phyloP scores from a whole-genome alignment of 352 stramenopile genomes.

The Pythium grandisporangium region DNA sequence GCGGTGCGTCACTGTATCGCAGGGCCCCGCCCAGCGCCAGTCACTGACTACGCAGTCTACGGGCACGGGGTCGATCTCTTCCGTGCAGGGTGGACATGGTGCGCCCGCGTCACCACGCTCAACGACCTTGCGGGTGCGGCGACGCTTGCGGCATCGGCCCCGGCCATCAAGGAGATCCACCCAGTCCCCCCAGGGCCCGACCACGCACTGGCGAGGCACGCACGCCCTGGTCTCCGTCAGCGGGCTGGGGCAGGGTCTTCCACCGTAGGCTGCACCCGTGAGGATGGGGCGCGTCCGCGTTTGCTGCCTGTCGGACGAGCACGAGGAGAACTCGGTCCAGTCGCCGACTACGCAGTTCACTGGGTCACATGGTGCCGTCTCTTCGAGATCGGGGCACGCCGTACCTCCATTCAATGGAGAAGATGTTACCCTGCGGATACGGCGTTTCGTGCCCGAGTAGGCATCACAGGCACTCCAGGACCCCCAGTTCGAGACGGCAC shows the following conservation, averaged over 20 bases:
- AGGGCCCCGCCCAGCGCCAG: conserved; percentile 16
- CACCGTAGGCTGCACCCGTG: conserved; percentile 12
- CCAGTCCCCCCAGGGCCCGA: conserved; percentile 11
- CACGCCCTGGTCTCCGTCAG: conserved; percentile 14
- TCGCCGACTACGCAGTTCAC: conserved; percentile 47
- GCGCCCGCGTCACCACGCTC: conserved; percentile 1
- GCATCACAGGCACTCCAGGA: conserved; percentile 22
- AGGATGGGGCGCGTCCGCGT: conserved; percentile 12
- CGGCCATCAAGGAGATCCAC: neutral
- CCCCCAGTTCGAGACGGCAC: conserved; percentile 22
- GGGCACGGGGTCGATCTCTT: conserved; percentile 11
- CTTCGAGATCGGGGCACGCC: conserved; percentile 21
- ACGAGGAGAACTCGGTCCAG: conserved; percentile 29
- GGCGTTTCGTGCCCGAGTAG: conserved; percentile 19
- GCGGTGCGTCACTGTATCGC: conserved; percentile 13
- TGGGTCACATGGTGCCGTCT: conserved; percentile 21
- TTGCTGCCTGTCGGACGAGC: conserved; percentile 7
- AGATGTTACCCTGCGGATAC: conserved; percentile 16
- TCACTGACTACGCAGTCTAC: conserved; percentile 18
- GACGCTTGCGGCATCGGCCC: too few relatives aligned
- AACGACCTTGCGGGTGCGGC: neutral
- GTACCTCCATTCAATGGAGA: conserved; percentile 23
- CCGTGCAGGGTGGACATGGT: conserved; percentile 7
- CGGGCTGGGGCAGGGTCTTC: conserved; percentile 8
- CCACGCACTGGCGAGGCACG: conserved; percentile 14